phyloP scores from a whole-genome alignment of 2,329 filamentous ascomycete species.

The Aspergillus costaricaensis region DNA sequence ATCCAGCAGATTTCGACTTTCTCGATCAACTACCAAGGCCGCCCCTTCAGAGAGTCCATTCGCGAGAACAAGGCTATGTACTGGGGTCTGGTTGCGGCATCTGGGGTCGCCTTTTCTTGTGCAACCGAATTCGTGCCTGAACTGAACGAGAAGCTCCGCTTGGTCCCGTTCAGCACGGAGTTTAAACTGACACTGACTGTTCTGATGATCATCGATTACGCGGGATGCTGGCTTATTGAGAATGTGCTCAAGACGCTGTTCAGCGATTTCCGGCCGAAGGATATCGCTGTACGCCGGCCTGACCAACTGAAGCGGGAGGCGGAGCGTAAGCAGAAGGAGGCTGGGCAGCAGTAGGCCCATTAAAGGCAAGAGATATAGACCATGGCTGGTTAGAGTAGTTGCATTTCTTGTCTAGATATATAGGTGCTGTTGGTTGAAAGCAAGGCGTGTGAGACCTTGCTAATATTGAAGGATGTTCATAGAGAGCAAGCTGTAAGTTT shows the following conservation, averaged over 20 bases:
- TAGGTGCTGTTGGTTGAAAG: conserved; percentile 4
- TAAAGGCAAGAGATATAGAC: conserved; percentile 30
- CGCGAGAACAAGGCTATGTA: conserved; percentile 98
- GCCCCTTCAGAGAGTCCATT: conserved; percentile 94
- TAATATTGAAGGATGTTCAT: conserved; percentile 4
- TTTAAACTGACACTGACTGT: conserved; percentile 86
- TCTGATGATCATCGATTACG: conserved; percentile 86
- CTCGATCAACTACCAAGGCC: conserved; percentile 98
- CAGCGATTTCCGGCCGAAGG: conserved; percentile 88
- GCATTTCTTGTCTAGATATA: conserved; percentile 9
- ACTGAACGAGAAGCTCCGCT: conserved; percentile 87
- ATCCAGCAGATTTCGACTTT: conserved; percentile 99
- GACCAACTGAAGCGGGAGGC: conserved; percentile 83
- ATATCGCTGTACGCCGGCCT: conserved; percentile 81
- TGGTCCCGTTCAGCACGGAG: conserved; percentile 84
- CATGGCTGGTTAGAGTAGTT: not conserved
- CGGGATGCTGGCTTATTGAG: conserved; percentile 84
- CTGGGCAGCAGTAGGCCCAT: conserved; percentile 46
- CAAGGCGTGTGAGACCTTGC: conserved; percentile 1
- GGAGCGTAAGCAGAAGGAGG: conserved; percentile 64
- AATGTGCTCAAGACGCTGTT: conserved; percentile 81
- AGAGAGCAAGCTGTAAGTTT: not conserved
- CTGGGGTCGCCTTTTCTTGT: conserved; percentile 87
- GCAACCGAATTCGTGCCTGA: conserved; percentile 95
- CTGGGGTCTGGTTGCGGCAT: conserved; percentile 89